A percentile compares a stretch with the other conserved stretches of the same genome.
Evolutionary conservation across 2,329 filamentous ascomycete species (phyloP).

Genomic region (Claviceps maximensis): DNA sequence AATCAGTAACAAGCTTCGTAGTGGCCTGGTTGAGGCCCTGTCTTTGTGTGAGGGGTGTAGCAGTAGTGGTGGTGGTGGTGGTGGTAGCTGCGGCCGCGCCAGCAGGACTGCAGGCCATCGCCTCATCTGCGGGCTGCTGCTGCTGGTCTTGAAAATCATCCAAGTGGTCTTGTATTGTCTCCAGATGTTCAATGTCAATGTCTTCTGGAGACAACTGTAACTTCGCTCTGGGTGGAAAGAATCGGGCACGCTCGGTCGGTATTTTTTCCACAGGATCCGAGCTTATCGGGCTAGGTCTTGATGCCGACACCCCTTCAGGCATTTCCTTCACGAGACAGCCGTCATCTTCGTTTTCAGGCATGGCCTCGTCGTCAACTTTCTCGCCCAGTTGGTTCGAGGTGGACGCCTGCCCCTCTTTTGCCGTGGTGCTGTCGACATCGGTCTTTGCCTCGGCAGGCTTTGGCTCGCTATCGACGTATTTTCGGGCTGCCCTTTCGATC

Average conservation of each 20-base stretch:
- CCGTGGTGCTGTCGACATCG: neutral
- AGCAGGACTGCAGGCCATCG: neutral
- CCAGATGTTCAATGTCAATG: slow-evolving; percentile 32
- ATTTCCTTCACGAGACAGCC: neutral
- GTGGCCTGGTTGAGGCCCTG: neutral
- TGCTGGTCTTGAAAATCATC: slow-evolving; percentile 15
- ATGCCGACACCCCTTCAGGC: too few species aligned
- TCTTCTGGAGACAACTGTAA: slow-evolving; percentile 28
- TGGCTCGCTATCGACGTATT: slow-evolving; percentile 29
- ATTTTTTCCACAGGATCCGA: neutral
- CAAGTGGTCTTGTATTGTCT: slow-evolving; percentile 14
- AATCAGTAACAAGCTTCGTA: neutral
- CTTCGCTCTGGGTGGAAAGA: neutral
- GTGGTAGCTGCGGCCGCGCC: too few species aligned
- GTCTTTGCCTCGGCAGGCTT: neutral
- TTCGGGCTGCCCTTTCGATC: slow-evolving; percentile 36
- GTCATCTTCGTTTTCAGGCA: neutral
- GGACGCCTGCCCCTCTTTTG: neutral
- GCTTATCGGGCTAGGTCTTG: neutral
- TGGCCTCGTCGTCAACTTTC: neutral
- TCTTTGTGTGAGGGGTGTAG: neutral
- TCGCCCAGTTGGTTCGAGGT: neutral
- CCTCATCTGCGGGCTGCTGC: neutral
- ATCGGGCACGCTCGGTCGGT: neutral
- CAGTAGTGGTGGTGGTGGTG: too few species aligned